phyloP scores from a whole-genome alignment of 495 filamentous ascomycete species.

The Collariella sp. region DNA sequence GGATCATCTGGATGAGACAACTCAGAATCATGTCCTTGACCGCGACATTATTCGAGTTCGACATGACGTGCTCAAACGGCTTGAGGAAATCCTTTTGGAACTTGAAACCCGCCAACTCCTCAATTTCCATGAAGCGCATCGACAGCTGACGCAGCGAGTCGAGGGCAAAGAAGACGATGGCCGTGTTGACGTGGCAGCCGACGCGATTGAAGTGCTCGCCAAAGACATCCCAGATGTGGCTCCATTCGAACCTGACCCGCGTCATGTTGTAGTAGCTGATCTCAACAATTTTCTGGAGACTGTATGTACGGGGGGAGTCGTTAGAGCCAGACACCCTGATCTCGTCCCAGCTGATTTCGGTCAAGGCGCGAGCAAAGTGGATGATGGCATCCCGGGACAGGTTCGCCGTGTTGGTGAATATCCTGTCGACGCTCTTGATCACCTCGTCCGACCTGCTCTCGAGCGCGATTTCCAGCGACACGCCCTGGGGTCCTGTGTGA shows the following conservation, averaged over 20 bases:
- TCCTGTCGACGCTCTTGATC: constrained; percentile 83
- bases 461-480: constrained; percentile 78
- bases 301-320: constrained; percentile 90
- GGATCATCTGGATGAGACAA: constrained; percentile 99
- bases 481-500: constrained; percentile 54
- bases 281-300: constrained; percentile 94
- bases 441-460: constrained; percentile 89
- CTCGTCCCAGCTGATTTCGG: constrained; percentile 97
- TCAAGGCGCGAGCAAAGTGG: constrained; percentile 88
- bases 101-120: constrained; percentile 95
- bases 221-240: constrained; percentile 89
- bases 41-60: constrained; percentile 75
- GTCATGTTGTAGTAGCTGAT: constrained; percentile 99
- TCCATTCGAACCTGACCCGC: constrained; percentile 96
- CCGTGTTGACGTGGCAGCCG: constrained; percentile 89
- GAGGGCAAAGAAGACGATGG: constrained; percentile 92
- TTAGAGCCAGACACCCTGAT: constrained; percentile 94
- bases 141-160: constrained; percentile 91
- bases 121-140: constrained; percentile 98
- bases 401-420: constrained; percentile 93
- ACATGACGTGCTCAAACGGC: constrained; percentile 95
- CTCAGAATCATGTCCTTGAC: constrained; percentile 97
- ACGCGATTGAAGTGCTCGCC: constrained; percentile 97
- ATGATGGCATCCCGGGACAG: constrained; percentile 92
- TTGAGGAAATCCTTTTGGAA: constrained; percentile 99